Base-by-base conservation (phyloP, 2,329 filamentous ascomycete genomes). In the Endoconidiophora polonica region DNA sequence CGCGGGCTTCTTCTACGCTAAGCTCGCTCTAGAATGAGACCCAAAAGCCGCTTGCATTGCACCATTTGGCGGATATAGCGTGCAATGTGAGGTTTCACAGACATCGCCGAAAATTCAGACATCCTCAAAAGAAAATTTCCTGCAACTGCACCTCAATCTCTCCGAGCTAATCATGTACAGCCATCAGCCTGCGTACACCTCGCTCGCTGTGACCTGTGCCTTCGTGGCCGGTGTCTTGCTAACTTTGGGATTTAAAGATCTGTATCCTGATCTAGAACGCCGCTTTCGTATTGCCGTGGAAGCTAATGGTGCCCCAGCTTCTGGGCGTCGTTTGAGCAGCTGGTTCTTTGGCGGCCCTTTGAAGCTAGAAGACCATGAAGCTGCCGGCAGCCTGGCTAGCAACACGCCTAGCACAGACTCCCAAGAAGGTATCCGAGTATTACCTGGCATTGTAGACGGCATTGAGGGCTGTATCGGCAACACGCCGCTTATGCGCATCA, bases 391-490 rank as follows among this genome's bases (percentile, higher is more conserved):
- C 56, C 48, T 49, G 4, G 29, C 56, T 46, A 53, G 52, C 38
- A 57, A 46, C 46, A 56, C 26, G 46, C 59, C 36, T 56, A 61
- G 44, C 52, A 50, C 48, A 54, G 49, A 5, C 33, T 54, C 53
- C 77, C 54, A 41, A 33, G 55, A 51, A 46, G 54, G 56, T 40
- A 52, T 24, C 38, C 46, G 46, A 7, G 29, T 52, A 16, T 46
- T 52, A 5, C 57, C 38, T 48, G 50, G 46, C 36, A 47, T 90
- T 50, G 76, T 78, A 12, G 76, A 85, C 50, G 91, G 91, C 16
- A 84, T 98, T 54, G 87, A 94, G 63, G 85, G 81, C 43, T 86
- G 83, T 61, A 96, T 98, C 61, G 91, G 91, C 51, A 84, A 94
- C 64, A 98, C 91, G 12, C 90, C 88, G 1, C 73, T 98, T 23